Conservation (phyloP, 176 grass and related monocot species). For the Eremochloa ophiuroides region DNA sequence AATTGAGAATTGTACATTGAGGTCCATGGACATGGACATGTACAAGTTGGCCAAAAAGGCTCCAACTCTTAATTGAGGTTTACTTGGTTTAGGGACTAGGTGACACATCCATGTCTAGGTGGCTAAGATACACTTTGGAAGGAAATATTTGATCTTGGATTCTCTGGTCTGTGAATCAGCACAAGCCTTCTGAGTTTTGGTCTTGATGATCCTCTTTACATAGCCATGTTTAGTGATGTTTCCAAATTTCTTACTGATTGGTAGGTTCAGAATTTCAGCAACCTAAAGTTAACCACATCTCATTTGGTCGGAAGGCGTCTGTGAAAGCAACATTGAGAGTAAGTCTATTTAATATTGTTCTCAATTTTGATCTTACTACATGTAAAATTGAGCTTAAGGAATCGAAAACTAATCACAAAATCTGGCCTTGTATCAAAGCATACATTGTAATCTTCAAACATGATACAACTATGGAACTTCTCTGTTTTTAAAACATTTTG, state of each 20-base stretch:
- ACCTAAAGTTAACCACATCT: conserved; percentile 29
- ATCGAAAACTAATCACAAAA: background rate
- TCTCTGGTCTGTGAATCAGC: background rate
- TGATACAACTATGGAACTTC: background rate
- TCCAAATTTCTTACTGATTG: background rate
- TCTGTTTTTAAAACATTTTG: background rate
- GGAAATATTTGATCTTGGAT: background rate
- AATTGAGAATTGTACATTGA: background rate
- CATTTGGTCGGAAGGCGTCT: conserved; percentile 26
- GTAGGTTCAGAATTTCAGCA: background rate
- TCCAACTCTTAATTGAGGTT: background rate
- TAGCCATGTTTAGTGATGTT: background rate
- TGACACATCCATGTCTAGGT: background rate
- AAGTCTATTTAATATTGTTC: conserved; percentile 11
- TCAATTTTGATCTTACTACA: conserved; percentile 2
- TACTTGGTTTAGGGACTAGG: background rate
- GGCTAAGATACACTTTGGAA: background rate
- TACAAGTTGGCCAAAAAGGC: background rate
- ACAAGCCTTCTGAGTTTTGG: background rate
- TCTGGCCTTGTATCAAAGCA: background rate
- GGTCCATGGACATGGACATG: background rate
- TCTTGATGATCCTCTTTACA: background rate
- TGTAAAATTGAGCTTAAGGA: background rate
- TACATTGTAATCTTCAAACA: background rate
- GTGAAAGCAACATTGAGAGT: conserved; percentile 33